Conservation (phyloP, 1,284 basidiomycete genomes). For the Thecaphora frezii region DNA sequence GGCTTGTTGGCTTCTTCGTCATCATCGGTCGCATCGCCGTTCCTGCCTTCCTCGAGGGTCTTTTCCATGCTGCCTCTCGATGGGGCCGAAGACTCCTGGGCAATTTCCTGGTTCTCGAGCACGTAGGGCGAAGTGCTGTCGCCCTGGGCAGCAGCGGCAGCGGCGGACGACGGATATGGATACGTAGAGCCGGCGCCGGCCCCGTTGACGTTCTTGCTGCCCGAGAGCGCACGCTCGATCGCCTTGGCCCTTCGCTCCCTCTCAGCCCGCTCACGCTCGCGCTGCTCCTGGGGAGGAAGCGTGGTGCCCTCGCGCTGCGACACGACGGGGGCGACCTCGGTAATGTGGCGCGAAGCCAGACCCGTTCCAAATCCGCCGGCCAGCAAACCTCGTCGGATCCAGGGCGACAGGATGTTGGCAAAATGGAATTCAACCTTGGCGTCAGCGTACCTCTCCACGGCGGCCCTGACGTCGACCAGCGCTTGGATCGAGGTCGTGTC, state of each 20-base stretch:
- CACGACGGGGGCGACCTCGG: constrained; percentile 62
- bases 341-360: constrained; percentile 10
- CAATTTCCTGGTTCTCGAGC: constrained; percentile 6
- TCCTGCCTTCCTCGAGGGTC: constrained; percentile 13
- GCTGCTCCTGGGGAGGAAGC: constrained; percentile 20
- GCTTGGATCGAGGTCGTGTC: constrained; percentile 85
- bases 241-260: constrained; percentile 19
- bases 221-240: constrained; percentile 20
- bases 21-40: background rate
- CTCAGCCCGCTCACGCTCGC: constrained; percentile 25
- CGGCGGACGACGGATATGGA: background rate
- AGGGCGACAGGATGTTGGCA: constrained; percentile 82
- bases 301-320: constrained; percentile 66
- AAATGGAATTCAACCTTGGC: constrained; percentile 83
- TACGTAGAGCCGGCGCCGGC: no score
- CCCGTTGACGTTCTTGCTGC: constrained; percentile 27
- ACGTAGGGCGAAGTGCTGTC: constrained; percentile 17
- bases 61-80: constrained; percentile 20
- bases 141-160: background rate
- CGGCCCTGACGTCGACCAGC: constrained; percentile 81
- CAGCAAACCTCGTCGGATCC: constrained; percentile 69
- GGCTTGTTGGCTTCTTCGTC: constrained; percentile 1
- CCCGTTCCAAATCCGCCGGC: constrained; percentile 49
- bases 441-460: constrained; percentile 84
- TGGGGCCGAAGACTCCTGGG: constrained; percentile 4